Conservation (phyloP, 2,329 filamentous ascomycete genomes). For the Leptographium radiaticola region DNA sequence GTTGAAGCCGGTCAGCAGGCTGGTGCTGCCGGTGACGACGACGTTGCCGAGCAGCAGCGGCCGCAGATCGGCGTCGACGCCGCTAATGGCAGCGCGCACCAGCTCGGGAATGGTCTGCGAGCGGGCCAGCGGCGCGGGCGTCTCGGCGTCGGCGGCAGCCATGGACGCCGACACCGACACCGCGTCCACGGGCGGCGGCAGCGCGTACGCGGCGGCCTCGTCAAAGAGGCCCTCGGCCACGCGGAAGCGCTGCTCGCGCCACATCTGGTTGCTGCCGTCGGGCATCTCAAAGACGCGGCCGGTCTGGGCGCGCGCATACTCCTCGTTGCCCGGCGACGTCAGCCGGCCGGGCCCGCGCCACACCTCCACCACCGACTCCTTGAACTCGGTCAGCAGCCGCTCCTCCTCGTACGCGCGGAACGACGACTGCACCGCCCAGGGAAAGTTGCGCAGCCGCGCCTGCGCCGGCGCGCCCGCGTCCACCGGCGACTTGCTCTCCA, state of each 20-base stretch:
- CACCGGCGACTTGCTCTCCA: slow-evolving; percentile 77
- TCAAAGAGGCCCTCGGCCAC: slow-evolving; percentile 88
- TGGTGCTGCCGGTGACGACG: slow-evolving; percentile 81
- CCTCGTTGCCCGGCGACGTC: slow-evolving; percentile 54
- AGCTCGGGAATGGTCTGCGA: slow-evolving; percentile 74
- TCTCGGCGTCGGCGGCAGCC: not conserved
- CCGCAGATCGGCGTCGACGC: slow-evolving; percentile 80
- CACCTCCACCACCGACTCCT: slow-evolving; percentile 90
- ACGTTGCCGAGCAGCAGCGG: slow-evolving; percentile 77
- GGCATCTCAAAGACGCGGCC: slow-evolving; percentile 94
- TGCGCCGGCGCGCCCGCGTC: slow-evolving; percentile 74
- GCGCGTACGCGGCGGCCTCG: slow-evolving; percentile 55
- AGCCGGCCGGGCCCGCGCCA: slow-evolving; percentile 74
- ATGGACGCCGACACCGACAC: not conserved
- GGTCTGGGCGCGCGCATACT: slow-evolving; percentile 57
- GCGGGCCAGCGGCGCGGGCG: slow-evolving; percentile 34
- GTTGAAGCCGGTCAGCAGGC: slow-evolving; percentile 79
- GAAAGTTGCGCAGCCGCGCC: slow-evolving; percentile 59
- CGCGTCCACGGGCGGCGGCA: too few relatives aligned
- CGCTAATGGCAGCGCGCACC: slow-evolving; percentile 62
- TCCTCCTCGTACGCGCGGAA: slow-evolving; percentile 84
- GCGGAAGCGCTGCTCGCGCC: slow-evolving; percentile 75
- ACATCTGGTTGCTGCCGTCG: slow-evolving; percentile 91
- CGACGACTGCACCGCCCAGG: slow-evolving; percentile 46
- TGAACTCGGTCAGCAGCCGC: slow-evolving; percentile 87